Evolutionary conservation across 495 filamentous ascomycete species (phyloP).

Genomic region (Neurospora terricola): DNA sequence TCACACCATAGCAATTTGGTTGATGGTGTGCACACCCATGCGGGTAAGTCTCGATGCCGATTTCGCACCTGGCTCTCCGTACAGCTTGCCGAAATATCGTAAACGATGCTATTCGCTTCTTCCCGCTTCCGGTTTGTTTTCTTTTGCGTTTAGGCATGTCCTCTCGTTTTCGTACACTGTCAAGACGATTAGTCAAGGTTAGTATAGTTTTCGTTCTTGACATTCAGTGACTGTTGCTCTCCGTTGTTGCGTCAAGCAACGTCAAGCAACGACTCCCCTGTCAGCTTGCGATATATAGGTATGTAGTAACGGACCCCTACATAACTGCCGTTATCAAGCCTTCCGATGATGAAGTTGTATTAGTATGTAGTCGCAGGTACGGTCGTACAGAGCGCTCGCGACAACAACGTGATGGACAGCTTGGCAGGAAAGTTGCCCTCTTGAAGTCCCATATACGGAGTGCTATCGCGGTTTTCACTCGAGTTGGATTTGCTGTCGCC

Average conservation of each 20-base stretch:
- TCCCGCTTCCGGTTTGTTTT: conserved; percentile 11
- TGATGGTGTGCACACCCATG: background rate
- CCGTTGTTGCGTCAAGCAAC: background rate
- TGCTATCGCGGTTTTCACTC: background rate
- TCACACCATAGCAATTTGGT: background rate
- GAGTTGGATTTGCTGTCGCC: background rate
- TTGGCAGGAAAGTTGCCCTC: background rate
- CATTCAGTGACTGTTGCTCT: background rate
- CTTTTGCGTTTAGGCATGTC: background rate
- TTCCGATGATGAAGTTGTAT: background rate
- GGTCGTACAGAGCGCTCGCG: background rate
- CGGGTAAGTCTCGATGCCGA: background rate
- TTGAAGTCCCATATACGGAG: background rate
- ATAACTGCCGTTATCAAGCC: background rate
- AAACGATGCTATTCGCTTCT: background rate
- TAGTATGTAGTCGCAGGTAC: background rate
- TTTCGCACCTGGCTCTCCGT: background rate
- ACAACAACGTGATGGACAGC: background rate
- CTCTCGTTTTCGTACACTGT: background rate
- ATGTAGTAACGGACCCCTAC: background rate
- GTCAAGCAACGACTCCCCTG: background rate
- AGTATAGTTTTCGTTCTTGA: background rate
- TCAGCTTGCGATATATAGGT: background rate
- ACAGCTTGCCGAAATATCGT: background rate
- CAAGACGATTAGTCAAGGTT: background rate